Evolutionary conservation across 805 yeast genomes (phyloP), one percentile per base, ranked within the genome.

Genomic region (Saturnispora kantuleensis): DNA sequence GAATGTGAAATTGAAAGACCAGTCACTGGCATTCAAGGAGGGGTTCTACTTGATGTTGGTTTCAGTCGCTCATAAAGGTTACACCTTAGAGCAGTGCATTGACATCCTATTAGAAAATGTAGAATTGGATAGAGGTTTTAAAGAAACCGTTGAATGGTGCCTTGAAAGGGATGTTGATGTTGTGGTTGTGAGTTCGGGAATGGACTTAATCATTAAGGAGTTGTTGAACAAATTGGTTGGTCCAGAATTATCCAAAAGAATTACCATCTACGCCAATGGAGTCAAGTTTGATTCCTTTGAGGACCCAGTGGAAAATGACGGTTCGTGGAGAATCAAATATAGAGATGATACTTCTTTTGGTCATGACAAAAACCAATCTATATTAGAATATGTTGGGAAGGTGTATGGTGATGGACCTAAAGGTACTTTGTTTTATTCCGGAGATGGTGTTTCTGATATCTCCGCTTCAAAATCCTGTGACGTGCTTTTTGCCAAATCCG

Each of bases 381-480:
- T 93, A 55, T 72, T 75, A 46, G 69, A 71, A 41, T 71, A 68
- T 50, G 45, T 53, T 44, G 40, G 51, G 62, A 70, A 47, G 57
- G 42, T 41, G 28, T 43, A 56, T 44, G 48, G 52, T 16, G 43
- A 44, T 10, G 41, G 26, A 8, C 56, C 63, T 16, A 71, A 76
- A 12, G 95, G 95, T 12, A 68, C 70, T 34, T 72, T 87, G 54
- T 86, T 90, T 62, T 93, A 93, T 69, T 85, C 95, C 58, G 99
- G 99, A 47, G 99, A 93, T 62, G 99, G 99, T 51, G 96, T 93
- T 30, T 81, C 94, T 38, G 99, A 93, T 63, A 70, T 93, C 54
- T 77, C 87, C 47, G 98, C 98, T 18, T 97, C 97, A 18, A 81
- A 84, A 58, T 96, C 93, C 64, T 88, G 98, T 35, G 90, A 93